phyloP scores from a whole-genome alignment of 345 rosid species.

The Nephelium lappaceum region DNA sequence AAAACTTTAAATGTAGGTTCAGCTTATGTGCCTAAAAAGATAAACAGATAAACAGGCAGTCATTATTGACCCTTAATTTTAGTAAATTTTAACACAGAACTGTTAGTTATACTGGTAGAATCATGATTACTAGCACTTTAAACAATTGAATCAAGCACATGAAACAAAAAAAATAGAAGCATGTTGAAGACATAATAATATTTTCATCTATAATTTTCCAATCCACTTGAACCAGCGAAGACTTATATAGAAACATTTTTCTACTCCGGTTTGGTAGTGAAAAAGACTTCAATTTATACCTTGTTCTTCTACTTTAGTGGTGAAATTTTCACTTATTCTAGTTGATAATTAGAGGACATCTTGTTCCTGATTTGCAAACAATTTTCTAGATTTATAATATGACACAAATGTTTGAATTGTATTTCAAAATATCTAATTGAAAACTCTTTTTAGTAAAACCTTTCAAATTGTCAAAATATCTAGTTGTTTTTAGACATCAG shows the following conservation, averaged over 20 bases:
- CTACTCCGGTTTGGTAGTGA: background rate
- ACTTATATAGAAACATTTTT: background rate
- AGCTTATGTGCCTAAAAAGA: constrained; percentile 9
- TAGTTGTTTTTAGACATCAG: too few species aligned
- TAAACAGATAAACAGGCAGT: constrained; percentile 3
- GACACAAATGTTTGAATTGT: too few species aligned
- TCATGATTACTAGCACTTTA: background rate
- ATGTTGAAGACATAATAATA: background rate
- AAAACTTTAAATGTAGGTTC: constrained; percentile 10
- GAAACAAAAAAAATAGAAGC: background rate
- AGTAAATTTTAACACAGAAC: background rate
- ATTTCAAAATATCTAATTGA: too few species aligned
- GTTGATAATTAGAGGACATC: background rate
- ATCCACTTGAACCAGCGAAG: background rate
- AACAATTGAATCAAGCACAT: constrained; percentile 16
- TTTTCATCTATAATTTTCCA: constrained; percentile 10
- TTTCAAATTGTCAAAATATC: too few species aligned
- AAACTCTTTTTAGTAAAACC: too few species aligned
- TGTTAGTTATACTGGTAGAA: background rate
- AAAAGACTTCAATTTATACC: background rate
- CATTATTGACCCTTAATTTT: constrained; percentile 18
- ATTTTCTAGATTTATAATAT: too few species aligned
- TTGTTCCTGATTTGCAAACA: background rate
- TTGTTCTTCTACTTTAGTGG: background rate
- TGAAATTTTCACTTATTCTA: background rate